phyloP scores from a whole-genome alignment of 83 land plant species.

The Thuja plicata region DNA sequence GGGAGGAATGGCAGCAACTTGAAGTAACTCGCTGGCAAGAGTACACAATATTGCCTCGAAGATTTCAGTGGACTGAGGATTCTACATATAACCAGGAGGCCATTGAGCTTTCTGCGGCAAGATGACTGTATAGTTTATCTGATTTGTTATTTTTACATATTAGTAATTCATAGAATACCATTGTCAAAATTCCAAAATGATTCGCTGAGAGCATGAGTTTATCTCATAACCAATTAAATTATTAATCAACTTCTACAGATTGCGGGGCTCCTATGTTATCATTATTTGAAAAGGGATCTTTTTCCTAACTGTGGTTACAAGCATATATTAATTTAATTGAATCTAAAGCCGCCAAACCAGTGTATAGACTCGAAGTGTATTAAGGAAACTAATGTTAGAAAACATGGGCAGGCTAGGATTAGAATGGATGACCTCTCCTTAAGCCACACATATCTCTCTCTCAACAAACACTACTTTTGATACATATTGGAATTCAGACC shows the following conservation, averaged over 20 bases:
- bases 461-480: too few relatives aligned
- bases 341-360: background rate
- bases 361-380: too few relatives aligned
- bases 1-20: conserved; percentile 68
- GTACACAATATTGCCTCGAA: conserved; percentile 28
- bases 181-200: too few relatives aligned
- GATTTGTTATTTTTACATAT: background rate
- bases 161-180: background rate
- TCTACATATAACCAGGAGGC: conserved; percentile 57
- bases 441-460: too few relatives aligned
- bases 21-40: conserved; percentile 45
- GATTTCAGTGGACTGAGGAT: conserved; percentile 49
- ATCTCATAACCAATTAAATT: background rate
- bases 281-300: background rate
- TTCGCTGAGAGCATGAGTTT: background rate
- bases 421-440: too few relatives aligned
- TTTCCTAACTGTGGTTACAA: background rate
- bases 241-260: background rate
- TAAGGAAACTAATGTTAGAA: too few relatives aligned
- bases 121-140: conserved; percentile 20
- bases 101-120: conserved; percentile 55
- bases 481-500: too few relatives aligned
- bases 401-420: too few relatives aligned
- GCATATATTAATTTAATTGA: too few relatives aligned
- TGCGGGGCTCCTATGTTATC: background rate